Evolutionary conservation across 257 asterid genomes (phyloP).

Genomic region (Solanum corneliomulleri): DNA sequence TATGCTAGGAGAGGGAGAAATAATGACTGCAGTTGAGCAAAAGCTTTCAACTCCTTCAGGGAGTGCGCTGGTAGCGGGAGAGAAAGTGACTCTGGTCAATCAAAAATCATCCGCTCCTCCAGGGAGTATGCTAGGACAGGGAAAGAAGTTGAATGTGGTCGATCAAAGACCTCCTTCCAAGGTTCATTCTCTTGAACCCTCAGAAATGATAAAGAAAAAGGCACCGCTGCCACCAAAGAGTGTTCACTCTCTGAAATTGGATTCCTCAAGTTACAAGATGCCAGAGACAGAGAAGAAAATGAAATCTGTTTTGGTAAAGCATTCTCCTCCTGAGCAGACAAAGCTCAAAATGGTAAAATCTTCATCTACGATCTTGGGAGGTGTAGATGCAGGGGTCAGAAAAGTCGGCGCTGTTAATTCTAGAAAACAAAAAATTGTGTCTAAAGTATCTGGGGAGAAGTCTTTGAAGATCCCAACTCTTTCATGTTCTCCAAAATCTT

Average conservation of each 20-base stretch:
- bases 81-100: neutral
- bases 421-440: constrained; percentile 5
- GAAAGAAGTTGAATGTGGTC: neutral
- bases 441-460: constrained; percentile 30
- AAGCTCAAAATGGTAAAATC: constrained; percentile 17
- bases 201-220: constrained; percentile 51
- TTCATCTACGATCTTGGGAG: constrained; percentile 18
- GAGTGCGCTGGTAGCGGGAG: neutral
- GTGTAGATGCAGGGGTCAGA: constrained; percentile 19
- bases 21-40: neutral
- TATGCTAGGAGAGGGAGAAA: neutral
- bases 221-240: constrained; percentile 21
- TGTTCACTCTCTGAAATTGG: constrained; percentile 17
- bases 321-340: constrained; percentile 5
- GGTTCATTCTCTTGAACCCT: constrained; percentile 26
- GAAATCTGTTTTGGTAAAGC: constrained; percentile 9
- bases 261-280: constrained; percentile 9
- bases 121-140: neutral
- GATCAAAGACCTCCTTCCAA: constrained; percentile 9
- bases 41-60: neutral
- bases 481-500: constrained; percentile 24
- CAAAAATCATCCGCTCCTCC: neutral
- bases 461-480: constrained; percentile 9
- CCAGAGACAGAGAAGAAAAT: constrained; percentile 19
- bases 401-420: constrained; percentile 5